Evolutionary conservation across 129 eudicot genomes (phyloP), one percentile per base, ranked within the genome.

Genomic region (Logfia minima): DNA sequence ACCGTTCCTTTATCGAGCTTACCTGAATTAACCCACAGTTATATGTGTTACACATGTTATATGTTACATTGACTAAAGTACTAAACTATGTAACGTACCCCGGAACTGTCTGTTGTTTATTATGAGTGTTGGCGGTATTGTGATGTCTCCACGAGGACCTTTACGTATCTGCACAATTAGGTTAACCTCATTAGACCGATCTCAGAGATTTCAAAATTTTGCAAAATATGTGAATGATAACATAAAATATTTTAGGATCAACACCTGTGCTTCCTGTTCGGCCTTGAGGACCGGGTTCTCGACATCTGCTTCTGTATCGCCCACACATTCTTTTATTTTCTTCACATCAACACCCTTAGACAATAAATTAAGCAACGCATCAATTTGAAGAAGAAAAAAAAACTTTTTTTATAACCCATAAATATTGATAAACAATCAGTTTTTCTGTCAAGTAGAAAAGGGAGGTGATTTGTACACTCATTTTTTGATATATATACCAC

Each of bases 61-160:
- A 21, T 4, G 60, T 8, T 17, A 75, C 10, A 11, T 32, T 32
- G 6, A 5, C 35, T 32, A 32, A 32, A 13, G 17, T 65, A 65
- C 70, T 29, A 65, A 65, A 65, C 6, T 66, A 2, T 17, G 31
- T 32, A 32, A 45, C 71, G 39, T 75, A 91, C 99, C 99, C 73
- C 99, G 89, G 68, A 87, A 94, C 67, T 94, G 97, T 77, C 96
- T 82, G 85, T 89, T 85, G 85, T 94, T 94, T 56, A 94, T 82
- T 71, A 94, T 88, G 66, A 94, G 97, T 70, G 99, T 94, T 75
- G 99, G 99, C 77, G 91, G 75, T 75, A 94, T 94, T 19, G 97
- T 94, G 67, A 94, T 97, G 29, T 91, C 99, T 69, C 99, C 99
- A 16, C 99, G 90, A 2, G 90, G 35, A 60, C 96, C 97, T 74